Conservation (phyloP, 768 basidiomycete species). For the Hortiboletus campestris region DNA sequence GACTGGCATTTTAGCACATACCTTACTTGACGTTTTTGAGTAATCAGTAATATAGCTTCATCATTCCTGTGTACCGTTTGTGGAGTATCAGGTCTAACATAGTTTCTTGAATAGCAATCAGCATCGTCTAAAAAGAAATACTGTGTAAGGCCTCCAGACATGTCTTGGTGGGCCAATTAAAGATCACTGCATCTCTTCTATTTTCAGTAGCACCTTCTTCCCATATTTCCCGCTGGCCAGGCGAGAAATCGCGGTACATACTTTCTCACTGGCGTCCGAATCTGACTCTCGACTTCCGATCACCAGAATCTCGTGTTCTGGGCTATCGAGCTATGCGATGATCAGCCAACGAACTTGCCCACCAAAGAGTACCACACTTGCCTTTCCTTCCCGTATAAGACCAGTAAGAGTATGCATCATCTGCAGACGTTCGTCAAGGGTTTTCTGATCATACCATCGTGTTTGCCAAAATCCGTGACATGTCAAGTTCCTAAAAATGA, state of each 20-base stretch:
- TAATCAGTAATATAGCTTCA: neutral
- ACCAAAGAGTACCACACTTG: slow-evolving; percentile 21
- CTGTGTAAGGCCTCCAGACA: neutral
- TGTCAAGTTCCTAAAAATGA: slow-evolving; percentile 83
- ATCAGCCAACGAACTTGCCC: slow-evolving; percentile 2
- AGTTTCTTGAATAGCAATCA: neutral
- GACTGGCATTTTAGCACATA: too few species aligned
- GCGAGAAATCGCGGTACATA: slow-evolving; percentile 35
- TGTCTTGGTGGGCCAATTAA: too few species aligned
- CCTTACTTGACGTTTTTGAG: neutral
- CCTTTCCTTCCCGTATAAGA: slow-evolving; percentile 57
- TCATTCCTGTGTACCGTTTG: neutral
- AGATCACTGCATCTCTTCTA: slow-evolving; percentile 30
- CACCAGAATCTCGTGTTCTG: slow-evolving; percentile 66
- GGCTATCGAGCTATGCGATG: slow-evolving; percentile 55
- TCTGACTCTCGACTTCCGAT: slow-evolving; percentile 44
- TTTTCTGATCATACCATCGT: slow-evolving; percentile 59
- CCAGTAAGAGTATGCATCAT: slow-evolving; percentile 51
- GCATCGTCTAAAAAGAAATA: neutral
- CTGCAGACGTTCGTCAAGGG: slow-evolving; percentile 45
- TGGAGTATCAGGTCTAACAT: neutral
- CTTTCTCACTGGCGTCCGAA: slow-evolving; percentile 30
- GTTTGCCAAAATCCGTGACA: slow-evolving; percentile 79
- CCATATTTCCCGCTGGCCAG: slow-evolving; percentile 40
- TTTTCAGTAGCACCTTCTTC: slow-evolving; percentile 47